Conservation (phyloP, 345 rosid species). For the Turritis glabra region DNA sequence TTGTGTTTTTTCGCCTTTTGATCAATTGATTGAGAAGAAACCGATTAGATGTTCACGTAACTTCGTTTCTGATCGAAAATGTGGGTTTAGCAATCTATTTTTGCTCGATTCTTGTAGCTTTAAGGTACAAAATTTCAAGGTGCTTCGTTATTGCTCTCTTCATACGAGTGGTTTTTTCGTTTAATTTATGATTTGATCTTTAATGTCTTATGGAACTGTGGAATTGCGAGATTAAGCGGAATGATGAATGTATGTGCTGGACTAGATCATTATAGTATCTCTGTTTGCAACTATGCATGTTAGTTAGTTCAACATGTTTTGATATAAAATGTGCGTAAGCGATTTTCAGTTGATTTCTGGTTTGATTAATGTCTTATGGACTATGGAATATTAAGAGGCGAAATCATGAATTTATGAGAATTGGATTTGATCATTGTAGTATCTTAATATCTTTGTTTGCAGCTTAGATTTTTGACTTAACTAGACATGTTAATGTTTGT, state of each 20-base stretch:
- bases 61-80: slow-evolving; percentile 26
- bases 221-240: background rate
- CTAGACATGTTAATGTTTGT: background rate
- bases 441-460: background rate
- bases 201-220: background rate
- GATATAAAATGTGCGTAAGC: no score
- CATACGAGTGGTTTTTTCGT: background rate
- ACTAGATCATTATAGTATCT: background rate
- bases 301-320: no score
- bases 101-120: background rate
- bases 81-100: background rate
- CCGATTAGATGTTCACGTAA: slow-evolving; percentile 16
- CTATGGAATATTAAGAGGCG: background rate
- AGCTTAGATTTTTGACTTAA: background rate
- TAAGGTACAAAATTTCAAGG: background rate
- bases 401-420: background rate
- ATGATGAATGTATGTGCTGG: background rate
- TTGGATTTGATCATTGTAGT: background rate
- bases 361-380: background rate
- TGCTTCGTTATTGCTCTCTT: background rate
- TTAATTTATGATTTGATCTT: background rate
- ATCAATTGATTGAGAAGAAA: background rate
- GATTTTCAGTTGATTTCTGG: no score
- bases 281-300: background rate
- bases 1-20: background rate